Conservation (phyloP, 2,329 filamentous ascomycete genomes). For the Fusarium piperis region DNA sequence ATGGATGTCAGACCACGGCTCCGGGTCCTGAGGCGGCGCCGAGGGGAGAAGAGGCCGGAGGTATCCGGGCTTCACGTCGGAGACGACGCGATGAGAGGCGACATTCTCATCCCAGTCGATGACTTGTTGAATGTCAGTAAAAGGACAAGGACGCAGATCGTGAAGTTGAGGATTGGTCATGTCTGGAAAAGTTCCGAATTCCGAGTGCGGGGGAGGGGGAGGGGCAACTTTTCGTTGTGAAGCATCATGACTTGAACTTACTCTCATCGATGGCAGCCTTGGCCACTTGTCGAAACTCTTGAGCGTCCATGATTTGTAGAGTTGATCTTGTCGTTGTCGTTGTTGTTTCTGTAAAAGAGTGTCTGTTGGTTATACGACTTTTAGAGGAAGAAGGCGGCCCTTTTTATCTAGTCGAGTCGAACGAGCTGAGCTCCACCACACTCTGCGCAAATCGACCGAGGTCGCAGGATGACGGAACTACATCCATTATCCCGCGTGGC, state of each 20-base stretch:
- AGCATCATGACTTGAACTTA: conserved; percentile 58
- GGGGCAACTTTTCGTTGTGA: neutral
- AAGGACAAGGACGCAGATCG: too few relatives aligned
- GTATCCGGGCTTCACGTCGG: conserved; percentile 85
- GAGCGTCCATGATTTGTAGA: conserved; percentile 71
- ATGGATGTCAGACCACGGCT: conserved; percentile 82
- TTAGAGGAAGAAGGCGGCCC: neutral
- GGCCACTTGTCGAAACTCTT: conserved; percentile 81
- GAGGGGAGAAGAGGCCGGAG: conserved; percentile 80
- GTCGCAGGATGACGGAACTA: neutral
- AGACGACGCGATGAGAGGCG: conserved; percentile 74
- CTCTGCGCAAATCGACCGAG: neutral
- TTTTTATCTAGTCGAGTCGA: neutral
- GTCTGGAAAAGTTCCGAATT: neutral
- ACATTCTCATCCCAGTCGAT: conserved; percentile 85
- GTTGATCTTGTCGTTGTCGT: neutral
- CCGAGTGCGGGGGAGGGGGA: conserved; percentile 9
- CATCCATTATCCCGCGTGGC: neutral
- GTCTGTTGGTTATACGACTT: neutral
- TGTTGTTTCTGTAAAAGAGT: neutral
- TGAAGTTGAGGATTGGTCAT: neutral
- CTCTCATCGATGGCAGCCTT: conserved; percentile 85
- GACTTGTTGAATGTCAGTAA: conserved; percentile 61
- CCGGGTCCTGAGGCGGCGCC: conserved; percentile 71
- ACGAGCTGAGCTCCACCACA: neutral